Evolutionary conservation across 2,329 filamentous ascomycete genomes (phyloP), one percentile per base, ranked within the genome.

Genomic region (Trichoderma koningii): DNA sequence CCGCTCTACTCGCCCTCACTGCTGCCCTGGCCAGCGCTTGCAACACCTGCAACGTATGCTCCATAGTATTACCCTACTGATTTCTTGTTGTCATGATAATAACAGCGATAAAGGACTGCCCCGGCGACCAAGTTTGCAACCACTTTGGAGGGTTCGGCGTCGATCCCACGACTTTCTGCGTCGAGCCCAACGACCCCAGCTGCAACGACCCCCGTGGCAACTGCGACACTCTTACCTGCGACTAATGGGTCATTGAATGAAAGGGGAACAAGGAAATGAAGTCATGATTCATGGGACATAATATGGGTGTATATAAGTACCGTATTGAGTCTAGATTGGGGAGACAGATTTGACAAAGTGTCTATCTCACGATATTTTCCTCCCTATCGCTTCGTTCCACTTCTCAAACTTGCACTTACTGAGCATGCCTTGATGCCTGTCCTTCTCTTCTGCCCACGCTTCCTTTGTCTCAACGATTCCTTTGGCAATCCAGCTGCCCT

Each of bases 81-180:
- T 2, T 38, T 19, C n/a, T 38, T 38, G 10, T 34, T 15, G 0
- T 14, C 17, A 26, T 41, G 21, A 48, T 62, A 9, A 19, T 64
- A 44, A 64, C 17, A 28, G 23, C 14, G 17, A 3, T 28, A n/a
- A 52, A 64, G 62, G 62, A 64, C 34, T 64, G 62, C 44, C 62
- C 52, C 19, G 62, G 52, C 10, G 30, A 51, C 44, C 44, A 64
- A 57, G 62, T 64, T 5, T 64, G 62, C 62, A 64, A 57, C n/a
- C 62, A 64, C 62, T 57, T 64, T 42, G 62, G 62, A 30, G 62
- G 62, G 3, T 64, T 64, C 3, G 62, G 62, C 57, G 50, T 34
- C 21, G 7, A n/a, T 19, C 45, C 62, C 14, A 51, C 52, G 7
- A 51, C 44, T n/a, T 64, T 55, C 52, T 64, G 62, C 30, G 52